Conservation (phyloP, 495 filamentous ascomycete species). For the Podospora appendiculata region DNA sequence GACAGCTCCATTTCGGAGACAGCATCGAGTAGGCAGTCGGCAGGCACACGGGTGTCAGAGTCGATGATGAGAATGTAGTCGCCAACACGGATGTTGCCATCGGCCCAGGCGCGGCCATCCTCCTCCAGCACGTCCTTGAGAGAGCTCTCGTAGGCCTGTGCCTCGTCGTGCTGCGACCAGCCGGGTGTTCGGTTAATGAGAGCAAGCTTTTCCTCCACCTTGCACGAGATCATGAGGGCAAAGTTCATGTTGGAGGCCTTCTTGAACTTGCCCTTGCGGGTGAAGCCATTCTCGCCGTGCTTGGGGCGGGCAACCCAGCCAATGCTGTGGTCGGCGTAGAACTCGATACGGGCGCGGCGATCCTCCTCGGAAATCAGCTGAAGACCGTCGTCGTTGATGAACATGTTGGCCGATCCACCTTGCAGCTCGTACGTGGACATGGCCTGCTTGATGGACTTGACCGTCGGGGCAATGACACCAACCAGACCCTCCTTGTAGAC, state of each 20-base stretch:
- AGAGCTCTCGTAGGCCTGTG: slow-evolving; percentile 56
- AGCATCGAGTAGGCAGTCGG: slow-evolving; percentile 69
- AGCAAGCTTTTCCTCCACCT: slow-evolving; percentile 62
- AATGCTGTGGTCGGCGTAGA: slow-evolving; percentile 65
- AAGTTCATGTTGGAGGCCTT: slow-evolving; percentile 87
- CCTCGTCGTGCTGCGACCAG: slow-evolving; percentile 66
- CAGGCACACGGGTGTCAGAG: slow-evolving; percentile 68
- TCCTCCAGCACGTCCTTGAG: slow-evolving; percentile 64
- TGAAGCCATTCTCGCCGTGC: slow-evolving; percentile 53
- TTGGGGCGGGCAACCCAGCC: slow-evolving; percentile 73
- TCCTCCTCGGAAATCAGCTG: slow-evolving; percentile 63
- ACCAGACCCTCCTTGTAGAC: slow-evolving; percentile 66
- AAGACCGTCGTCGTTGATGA: slow-evolving; percentile 74
- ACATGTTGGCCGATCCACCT: slow-evolving; percentile 72
- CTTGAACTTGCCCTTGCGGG: slow-evolving; percentile 59
- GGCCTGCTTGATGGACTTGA: slow-evolving; percentile 62
- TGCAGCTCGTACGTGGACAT: slow-evolving; percentile 75
- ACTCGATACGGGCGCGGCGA: slow-evolving; percentile 57
- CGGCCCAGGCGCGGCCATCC: slow-evolving; percentile 67
- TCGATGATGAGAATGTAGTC: slow-evolving; percentile 74
- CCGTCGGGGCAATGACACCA: slow-evolving; percentile 59
- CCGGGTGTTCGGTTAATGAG: slow-evolving; percentile 46
- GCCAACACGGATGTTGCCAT: slow-evolving; percentile 71
- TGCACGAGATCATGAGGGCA: slow-evolving; percentile 64
- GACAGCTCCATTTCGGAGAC: slow-evolving; percentile 74